Evolutionary conservation across 1,284 basidiomycete genomes (phyloP).

Genomic region (Cryptococcus sp.): DNA sequence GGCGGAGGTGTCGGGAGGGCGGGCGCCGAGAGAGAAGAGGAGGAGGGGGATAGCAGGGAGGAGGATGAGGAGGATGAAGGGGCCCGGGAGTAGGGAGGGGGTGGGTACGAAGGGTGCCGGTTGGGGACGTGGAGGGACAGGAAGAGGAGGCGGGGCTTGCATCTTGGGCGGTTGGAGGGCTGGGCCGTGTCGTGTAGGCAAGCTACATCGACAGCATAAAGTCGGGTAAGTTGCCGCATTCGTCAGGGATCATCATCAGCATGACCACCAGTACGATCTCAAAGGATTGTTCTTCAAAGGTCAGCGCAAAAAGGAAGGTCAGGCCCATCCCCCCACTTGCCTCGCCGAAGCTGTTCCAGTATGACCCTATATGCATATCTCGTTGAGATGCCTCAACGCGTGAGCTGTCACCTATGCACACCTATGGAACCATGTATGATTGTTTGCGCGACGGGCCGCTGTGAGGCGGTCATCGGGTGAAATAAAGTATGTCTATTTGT

Average conservation of each 20-base stretch:
- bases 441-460: neutral
- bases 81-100: constrained; percentile 27
- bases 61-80: constrained; percentile 33
- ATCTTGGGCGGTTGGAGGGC: neutral
- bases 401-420: too few species aligned
- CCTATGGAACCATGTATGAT: neutral
- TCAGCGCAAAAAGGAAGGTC: neutral
- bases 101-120: neutral
- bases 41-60: constrained; percentile 33
- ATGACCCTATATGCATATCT: too few species aligned
- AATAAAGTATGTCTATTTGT: constrained; percentile 13
- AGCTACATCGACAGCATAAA: too few species aligned
- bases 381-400: too few species aligned
- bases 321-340: too few species aligned
- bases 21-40: constrained; percentile 31
- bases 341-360: too few species aligned
- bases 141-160: neutral
- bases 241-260: too few species aligned
- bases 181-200: too few species aligned
- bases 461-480: neutral
- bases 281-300: neutral
- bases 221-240: neutral
- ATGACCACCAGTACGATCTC: too few species aligned
- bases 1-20: constrained; percentile 28
- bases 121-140: constrained; percentile 1